These are phyloP conservation scores for Gossypium ekmanianum DNA, from an alignment of 345 rosid genomes.

Conservation along the genomic window DNA sequence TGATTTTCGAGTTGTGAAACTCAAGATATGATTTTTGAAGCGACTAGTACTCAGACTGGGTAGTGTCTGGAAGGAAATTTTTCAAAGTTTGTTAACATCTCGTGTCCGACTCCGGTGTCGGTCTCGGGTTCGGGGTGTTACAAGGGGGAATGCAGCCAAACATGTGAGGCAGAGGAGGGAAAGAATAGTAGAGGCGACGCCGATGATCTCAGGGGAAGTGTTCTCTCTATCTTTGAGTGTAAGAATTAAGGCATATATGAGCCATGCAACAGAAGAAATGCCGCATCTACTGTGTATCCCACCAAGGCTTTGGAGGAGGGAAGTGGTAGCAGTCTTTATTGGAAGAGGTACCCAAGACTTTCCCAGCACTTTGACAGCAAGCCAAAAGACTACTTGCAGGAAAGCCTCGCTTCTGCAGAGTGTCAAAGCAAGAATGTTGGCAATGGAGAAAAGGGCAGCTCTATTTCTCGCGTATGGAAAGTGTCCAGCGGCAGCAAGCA, in stretches of 20 bases:
- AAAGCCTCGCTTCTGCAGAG: slow-evolving; percentile 76
- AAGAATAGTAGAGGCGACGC: slow-evolving; percentile 52
- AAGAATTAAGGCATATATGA: slow-evolving; percentile 51
- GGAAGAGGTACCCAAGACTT: slow-evolving; percentile 51
- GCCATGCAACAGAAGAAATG: slow-evolving; percentile 69
- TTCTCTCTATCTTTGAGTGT: slow-evolving; percentile 50
- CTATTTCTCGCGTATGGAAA: slow-evolving; percentile 64
- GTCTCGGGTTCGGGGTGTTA: no score
- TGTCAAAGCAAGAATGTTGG: slow-evolving; percentile 64
- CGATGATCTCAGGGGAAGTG: slow-evolving; percentile 55
- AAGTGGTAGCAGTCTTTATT: slow-evolving; percentile 56
- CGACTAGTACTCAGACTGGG: no score
- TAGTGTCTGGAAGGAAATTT: no score
- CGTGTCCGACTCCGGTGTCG: no score
- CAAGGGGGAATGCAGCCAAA: slow-evolving; percentile 67
- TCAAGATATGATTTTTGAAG: no score
- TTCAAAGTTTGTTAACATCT: no score
- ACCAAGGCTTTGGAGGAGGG: slow-evolving; percentile 70
- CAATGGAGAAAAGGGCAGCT: slow-evolving; percentile 61
- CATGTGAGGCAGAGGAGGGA: slow-evolving; percentile 55
- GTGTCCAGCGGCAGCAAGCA: slow-evolving; percentile 54
- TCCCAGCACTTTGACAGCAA: slow-evolving; percentile 53
- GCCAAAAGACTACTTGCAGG: slow-evolving; percentile 55
- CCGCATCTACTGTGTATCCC: slow-evolving; percentile 86
- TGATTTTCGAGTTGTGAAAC: no score